Evolutionary conservation across 2,329 filamentous ascomycete genomes (phyloP), one percentile per base, ranked within the genome.

Genomic region (Stemphylium beticola): DNA sequence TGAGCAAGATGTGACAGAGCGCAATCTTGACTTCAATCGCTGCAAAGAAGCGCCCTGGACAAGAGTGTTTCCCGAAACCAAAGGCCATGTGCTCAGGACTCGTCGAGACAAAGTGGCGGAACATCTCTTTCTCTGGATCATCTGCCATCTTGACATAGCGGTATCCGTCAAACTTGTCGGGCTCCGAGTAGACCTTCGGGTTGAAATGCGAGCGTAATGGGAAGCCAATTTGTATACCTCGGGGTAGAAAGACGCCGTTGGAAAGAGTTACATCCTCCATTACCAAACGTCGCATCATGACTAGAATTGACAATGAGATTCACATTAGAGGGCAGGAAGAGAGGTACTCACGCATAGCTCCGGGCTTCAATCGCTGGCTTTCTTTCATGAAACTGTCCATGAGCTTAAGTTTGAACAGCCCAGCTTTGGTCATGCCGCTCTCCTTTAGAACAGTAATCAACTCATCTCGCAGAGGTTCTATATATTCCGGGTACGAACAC

Each of bases 361-460:
- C 39, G 0, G 62, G 61, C 17, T 64, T 67, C 17, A 68, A 29
- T 33, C 73, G 53, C 53, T 73, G 70, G 2, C 59, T 61, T 49
- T 75, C 72, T 55, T 73, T 73, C 49, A 75, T 57, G 43, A 72
- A 60, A 54, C 68, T 72, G 52, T 75, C 72, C 42, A 75, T 58
- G 15, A 73, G 53, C 18, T 65, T 62, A 12, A 74, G 55, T 49
- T 73, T 64, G 12, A 64, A 65, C 17, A 74, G 49, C 3, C 64
- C 53, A 10, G 58, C 53, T 58, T 72, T 74, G 26, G 57, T 65
- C 67, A 65, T 71, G 15, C 69, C 66, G 29, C 38, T 39, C 15
- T 29, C 55, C 11, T 45, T 43, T 4, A 74, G 52, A 36, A 68
- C 71, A 3, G 42, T 26, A 14, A 65, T 41, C 17, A 66, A 60